These are phyloP conservation scores for Lactifluus hygrophoroides DNA, from an alignment of 768 basidiomycete species.

Conservation along the genomic window DNA sequence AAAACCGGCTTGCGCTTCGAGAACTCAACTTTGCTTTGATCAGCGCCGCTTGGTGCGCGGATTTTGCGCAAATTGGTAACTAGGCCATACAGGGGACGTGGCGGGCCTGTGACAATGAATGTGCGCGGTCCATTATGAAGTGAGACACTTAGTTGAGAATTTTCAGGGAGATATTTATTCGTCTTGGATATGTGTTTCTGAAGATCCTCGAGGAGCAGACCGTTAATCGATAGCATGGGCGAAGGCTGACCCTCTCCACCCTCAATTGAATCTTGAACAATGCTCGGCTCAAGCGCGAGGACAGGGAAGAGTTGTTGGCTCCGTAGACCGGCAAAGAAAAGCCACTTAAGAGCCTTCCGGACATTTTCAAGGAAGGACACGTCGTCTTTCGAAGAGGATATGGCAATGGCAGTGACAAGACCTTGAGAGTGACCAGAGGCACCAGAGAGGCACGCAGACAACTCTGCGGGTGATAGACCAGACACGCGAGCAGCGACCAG, in stretches of 20 bases:
- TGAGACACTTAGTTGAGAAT: conserved; percentile 78
- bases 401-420: conserved; percentile 85
- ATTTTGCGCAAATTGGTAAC: conserved; percentile 87
- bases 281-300: conserved; percentile 77
- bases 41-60: conserved; percentile 75
- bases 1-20: conserved; percentile 95
- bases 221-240: conserved; percentile 90
- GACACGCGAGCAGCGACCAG: conserved; percentile 70
- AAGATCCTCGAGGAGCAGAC: conserved; percentile 67
- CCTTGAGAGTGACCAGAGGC: conserved; percentile 98
- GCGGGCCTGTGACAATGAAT: conserved; percentile 88
- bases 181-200: conserved; percentile 78
- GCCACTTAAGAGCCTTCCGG: conserved; percentile 79
- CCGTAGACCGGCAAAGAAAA: conserved; percentile 89
- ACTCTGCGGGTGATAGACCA: conserved; percentile 68
- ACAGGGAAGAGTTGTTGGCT: conserved; percentile 94
- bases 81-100: conserved; percentile 87
- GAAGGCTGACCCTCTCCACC: conserved; percentile 90
- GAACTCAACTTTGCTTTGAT: conserved; percentile 91
- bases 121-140: conserved; percentile 87
- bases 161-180: conserved; percentile 73
- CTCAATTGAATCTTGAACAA: conserved; percentile 81
- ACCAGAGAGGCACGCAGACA: conserved; percentile 68
- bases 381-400: conserved; percentile 70
- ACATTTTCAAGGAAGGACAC: conserved; percentile 70